Evolutionary conservation across 1,284 basidiomycete genomes (phyloP), one percentile per base, ranked within the genome.

Genomic region (Malassezia cuniculi): DNA sequence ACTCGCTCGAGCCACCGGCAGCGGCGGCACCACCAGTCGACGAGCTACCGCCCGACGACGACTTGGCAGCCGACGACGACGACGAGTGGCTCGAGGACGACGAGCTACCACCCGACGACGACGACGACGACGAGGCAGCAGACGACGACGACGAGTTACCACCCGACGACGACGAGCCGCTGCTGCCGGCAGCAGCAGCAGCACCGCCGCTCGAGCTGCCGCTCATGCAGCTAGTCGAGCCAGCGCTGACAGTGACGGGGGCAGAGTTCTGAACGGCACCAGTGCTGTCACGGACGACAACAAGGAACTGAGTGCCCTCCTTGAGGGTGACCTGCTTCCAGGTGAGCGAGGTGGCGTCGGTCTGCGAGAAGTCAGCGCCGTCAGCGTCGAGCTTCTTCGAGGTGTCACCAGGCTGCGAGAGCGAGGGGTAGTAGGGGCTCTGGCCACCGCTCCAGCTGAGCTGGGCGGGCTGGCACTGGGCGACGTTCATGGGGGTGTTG

Each of bases 391-490:
- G 12, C 22, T 6, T 6, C 14, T 27, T 2, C 10, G 22, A 7
- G 3, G 21, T 15, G 27, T 39, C 19, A 14, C 50, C 48, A 9
- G 24, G 16, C 19, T 20, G 11, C 14, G 50, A 47, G 41, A 44
- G 38, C 12, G 18, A 21, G 11, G 45, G 42, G 43, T 10, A 36
- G 50, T 40, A 53, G 14, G 50, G 50, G 8, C 36, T 30, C 19
- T 32, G 6, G 21, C 48, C 50, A 19, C 52, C 52, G 16, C n/a
- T 21, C 50, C 49, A 55, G 17, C 29, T 34, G 29, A 55, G 36
- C 14, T 30, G 10, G 17, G 39, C 14, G 35, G 49, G 49, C 39
- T 47, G 47, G 49, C 52, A 55, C 40, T 49, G 39, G n/a, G 42
- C 22, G 21, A 51, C 33, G 15, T 26, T 9, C 12, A 19, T 5